Conservation (phyloP, 345 rosid species). For the Diplotaxis tenuifolia region DNA sequence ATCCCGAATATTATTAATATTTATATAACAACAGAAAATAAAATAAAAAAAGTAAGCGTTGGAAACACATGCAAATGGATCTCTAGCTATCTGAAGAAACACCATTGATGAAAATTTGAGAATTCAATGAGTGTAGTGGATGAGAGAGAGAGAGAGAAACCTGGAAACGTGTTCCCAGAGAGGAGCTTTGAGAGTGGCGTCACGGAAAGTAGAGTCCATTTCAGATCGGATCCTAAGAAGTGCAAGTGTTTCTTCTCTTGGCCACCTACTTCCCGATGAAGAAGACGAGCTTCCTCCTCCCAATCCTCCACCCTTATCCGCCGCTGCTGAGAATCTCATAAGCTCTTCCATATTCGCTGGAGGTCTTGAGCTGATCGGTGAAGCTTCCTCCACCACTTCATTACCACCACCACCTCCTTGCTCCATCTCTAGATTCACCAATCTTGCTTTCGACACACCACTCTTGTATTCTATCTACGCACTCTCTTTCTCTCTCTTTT, state of each 20-base stretch:
- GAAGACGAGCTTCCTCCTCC: slow-evolving; percentile 42
- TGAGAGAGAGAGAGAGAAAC: slow-evolving; percentile 34
- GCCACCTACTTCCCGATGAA: slow-evolving; percentile 74
- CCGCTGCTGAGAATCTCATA: slow-evolving; percentile 46
- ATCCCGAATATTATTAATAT: slow-evolving; percentile 22
- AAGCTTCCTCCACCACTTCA: slow-evolving; percentile 72
- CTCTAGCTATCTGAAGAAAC: slow-evolving; percentile 36
- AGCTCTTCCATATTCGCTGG: slow-evolving; percentile 71
- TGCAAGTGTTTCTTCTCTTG: slow-evolving; percentile 81
- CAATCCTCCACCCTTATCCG: slow-evolving; percentile 45
- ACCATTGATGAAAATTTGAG: slow-evolving; percentile 15
- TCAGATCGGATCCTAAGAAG: slow-evolving; percentile 86
- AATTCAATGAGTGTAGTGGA: slow-evolving; percentile 1
- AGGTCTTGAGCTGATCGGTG: slow-evolving; percentile 88
- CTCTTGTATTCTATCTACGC: background rate
- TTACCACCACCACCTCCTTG: slow-evolving; percentile 48
- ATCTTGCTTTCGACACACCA: slow-evolving; percentile 14
- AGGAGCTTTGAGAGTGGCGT: slow-evolving; percentile 83
- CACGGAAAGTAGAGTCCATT: slow-evolving; percentile 79
- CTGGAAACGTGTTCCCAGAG: slow-evolving; percentile 95
- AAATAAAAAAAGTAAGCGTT: slow-evolving; percentile 26
- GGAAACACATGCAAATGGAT: slow-evolving; percentile 60
- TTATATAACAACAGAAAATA: background rate
- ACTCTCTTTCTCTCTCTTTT: slow-evolving; percentile 9
- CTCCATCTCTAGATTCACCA: slow-evolving; percentile 46